These are phyloP conservation scores for Monosporascus sp. DNA, from an alignment of 2,329 filamentous ascomycete genomes.

Conservation along the genomic window DNA sequence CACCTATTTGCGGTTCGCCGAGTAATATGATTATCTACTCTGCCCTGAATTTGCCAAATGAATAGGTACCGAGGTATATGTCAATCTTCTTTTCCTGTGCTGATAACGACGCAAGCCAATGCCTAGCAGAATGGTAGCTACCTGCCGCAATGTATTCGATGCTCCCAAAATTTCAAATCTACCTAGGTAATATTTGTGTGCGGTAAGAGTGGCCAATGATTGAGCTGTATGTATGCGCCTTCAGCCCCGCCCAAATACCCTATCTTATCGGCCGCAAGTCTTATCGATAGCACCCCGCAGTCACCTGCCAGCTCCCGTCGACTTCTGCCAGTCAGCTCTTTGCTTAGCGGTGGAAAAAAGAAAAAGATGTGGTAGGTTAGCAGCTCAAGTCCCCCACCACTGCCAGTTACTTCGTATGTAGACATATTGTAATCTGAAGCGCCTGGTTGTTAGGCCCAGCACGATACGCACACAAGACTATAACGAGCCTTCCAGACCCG, in stretches of 20 bases:
- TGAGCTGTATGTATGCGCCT: background rate
- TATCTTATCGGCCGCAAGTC: background rate
- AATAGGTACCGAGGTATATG: too few species aligned
- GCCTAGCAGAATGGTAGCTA: too few species aligned
- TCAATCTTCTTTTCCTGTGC: background rate
- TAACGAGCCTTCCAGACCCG: background rate
- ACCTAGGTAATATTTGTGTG: background rate
- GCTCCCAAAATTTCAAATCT: too few species aligned
- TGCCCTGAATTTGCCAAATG: background rate
- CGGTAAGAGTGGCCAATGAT: background rate
- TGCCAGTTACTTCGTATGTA: background rate
- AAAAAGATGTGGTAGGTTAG: too few species aligned
- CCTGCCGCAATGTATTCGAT: too few species aligned
- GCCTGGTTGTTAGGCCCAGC: too few species aligned
- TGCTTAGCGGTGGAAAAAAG: too few species aligned
- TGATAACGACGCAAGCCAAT: background rate
- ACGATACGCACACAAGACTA: background rate
- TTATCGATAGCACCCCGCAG: background rate
- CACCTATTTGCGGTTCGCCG: too few species aligned
- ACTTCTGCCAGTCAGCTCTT: too few species aligned
- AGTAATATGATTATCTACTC: too few species aligned
- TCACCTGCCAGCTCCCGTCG: too few species aligned
- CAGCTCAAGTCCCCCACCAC: background rate
- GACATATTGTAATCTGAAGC: background rate
- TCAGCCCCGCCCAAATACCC: background rate